Conservation (phyloP, 2,329 filamentous ascomycete genomes). For the Ophiocordyceps australis region DNA sequence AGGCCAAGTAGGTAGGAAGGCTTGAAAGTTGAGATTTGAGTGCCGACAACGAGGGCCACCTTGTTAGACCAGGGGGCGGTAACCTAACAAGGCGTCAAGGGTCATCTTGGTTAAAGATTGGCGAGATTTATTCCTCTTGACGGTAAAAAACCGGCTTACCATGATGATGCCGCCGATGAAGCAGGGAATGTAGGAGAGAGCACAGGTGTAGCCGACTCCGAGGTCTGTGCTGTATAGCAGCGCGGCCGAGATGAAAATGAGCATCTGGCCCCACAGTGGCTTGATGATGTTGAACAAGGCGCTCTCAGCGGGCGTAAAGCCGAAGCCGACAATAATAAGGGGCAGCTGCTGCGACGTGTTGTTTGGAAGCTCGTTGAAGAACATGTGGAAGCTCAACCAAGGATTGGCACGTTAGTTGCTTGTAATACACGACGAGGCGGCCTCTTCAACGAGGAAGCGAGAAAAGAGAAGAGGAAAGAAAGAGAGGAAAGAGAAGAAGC, state of each 20-base stretch:
- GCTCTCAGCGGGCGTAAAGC: constrained; percentile 8
- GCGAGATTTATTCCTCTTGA: no score
- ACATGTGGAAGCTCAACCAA: constrained; percentile 6
- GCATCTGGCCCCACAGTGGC: constrained; percentile 5
- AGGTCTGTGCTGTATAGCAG: constrained; percentile 6
- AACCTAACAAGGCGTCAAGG: constrained; percentile 2
- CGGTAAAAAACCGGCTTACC: constrained; percentile 1
- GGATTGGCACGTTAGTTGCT: neutral
- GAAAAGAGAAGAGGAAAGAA: no score
- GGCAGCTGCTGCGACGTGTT: constrained; percentile 9
- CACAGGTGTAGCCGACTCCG: constrained; percentile 8
- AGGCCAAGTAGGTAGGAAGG: constrained; percentile 10
- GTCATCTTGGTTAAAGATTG: neutral
- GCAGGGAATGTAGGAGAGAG: constrained; percentile 8
- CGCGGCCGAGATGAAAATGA: constrained; percentile 6
- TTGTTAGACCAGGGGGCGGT: constrained; percentile 9
- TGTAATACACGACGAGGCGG: neutral
- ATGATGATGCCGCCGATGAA: constrained; percentile 7
- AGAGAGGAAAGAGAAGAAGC: no score
- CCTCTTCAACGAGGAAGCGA: no score
- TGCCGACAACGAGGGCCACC: constrained; percentile 9
- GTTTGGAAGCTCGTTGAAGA: constrained; percentile 9
- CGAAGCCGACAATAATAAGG: constrained; percentile 7
- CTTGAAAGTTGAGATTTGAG: constrained; percentile 11
- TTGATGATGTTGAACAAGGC: constrained; percentile 9